Conservation (phyloP, 2,329 filamentous ascomycete genomes). For the Pseudogymnoascus sp. region DNA sequence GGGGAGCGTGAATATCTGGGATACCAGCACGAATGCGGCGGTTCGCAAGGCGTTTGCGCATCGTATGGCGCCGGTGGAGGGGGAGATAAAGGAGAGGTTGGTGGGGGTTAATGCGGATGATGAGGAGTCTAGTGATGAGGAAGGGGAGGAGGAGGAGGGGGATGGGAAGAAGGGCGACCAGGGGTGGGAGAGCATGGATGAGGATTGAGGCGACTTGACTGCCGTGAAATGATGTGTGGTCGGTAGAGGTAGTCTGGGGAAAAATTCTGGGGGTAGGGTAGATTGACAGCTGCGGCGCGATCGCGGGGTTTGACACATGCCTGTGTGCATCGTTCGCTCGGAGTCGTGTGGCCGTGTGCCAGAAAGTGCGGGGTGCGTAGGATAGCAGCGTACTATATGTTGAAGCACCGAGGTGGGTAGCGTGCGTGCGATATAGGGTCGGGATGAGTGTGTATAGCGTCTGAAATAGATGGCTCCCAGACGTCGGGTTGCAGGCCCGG, state of each 20-base stretch:
- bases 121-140: conserved; percentile 55
- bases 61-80: conserved; percentile 53
- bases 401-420: background rate
- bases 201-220: conserved; percentile 38
- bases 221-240: too few relatives aligned
- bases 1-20: conserved; percentile 88
- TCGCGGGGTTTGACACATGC: background rate
- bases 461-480: background rate
- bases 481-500: background rate
- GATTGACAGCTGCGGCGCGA: too few relatives aligned
- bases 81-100: conserved; percentile 64
- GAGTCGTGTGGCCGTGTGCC: background rate
- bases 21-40: conserved; percentile 80
- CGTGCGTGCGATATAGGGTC: background rate
- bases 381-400: background rate
- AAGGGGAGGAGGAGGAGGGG: conserved; percentile 48
- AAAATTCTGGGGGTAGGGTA: too few relatives aligned
- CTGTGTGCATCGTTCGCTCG: background rate
- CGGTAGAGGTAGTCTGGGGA: too few relatives aligned
- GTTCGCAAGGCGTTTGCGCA: conserved; percentile 78
- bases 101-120: conserved; percentile 64
- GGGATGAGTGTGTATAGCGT: background rate
- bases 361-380: background rate
- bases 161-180: conserved; percentile 39
- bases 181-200: conserved; percentile 47